Evolutionary conservation across 768 basidiomycete species (phyloP).

Genomic region (Russula sp.): DNA sequence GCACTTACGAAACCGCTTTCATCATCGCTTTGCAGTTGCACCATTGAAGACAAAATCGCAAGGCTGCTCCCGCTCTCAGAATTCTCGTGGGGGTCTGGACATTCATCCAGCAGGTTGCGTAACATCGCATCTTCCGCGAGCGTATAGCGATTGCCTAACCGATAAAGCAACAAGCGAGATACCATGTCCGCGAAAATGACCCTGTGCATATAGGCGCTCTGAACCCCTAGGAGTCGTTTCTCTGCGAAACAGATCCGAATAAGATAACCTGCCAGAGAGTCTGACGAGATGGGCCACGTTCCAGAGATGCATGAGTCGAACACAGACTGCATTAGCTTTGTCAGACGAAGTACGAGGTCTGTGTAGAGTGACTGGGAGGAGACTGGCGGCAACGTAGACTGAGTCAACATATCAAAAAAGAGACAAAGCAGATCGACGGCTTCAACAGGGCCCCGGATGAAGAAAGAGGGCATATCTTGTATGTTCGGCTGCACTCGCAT

Average conservation of each 20-base stretch:
- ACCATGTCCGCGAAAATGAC: conserved; percentile 11
- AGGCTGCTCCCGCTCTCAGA: conserved; percentile 9
- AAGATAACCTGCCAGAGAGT: conserved; percentile 34
- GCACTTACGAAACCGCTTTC: conserved; percentile 15
- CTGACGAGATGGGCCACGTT: conserved; percentile 30
- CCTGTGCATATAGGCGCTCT: background rate
- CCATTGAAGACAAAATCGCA: conserved; percentile 12
- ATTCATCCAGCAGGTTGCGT: background rate
- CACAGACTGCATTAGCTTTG: conserved; percentile 34
- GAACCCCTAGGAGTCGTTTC: conserved; percentile 15
- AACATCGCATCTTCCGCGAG: conserved; percentile 8
- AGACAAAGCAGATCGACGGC: conserved; percentile 42
- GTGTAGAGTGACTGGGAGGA: conserved; percentile 43
- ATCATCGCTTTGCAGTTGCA: conserved; percentile 7
- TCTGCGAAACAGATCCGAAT: conserved; percentile 31
- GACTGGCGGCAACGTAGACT: conserved; percentile 36
- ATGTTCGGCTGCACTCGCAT: conserved; percentile 1
- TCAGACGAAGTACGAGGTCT: conserved; percentile 39
- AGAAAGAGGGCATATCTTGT: conserved; percentile 27
- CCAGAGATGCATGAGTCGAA: conserved; percentile 40
- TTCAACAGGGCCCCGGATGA: conserved; percentile 27
- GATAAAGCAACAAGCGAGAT: conserved; percentile 16
- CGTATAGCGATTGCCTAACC: conserved; percentile 4
- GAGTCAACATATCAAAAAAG: conserved; percentile 38
- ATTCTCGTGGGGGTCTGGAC: background rate